A percentile compares a stretch with the other conserved stretches of the same genome.
Conservation (phyloP, 345 rosid species). For the Alliaria petiolata region DNA sequence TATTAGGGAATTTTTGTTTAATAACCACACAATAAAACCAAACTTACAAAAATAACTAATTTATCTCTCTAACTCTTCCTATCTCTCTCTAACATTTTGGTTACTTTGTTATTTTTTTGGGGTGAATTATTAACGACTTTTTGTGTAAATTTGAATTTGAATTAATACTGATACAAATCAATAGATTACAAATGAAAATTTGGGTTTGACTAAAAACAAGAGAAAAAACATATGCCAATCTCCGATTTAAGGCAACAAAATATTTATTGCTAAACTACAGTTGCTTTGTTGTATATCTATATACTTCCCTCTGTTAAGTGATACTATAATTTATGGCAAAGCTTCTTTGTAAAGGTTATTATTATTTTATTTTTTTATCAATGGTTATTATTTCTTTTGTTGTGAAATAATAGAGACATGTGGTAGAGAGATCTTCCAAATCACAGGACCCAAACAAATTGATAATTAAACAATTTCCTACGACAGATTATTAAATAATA, state of each 20-base stretch:
- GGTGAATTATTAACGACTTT: no score
- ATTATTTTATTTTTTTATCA: no score
- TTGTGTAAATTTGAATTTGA: no score
- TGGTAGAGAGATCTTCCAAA: slow-evolving; percentile 10
- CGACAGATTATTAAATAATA: not conserved
- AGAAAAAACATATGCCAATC: not conserved
- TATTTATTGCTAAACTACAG: not conserved
- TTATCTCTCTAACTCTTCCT: no score
- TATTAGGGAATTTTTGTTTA: no score
- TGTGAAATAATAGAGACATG: not conserved
- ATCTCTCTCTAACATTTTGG: no score
- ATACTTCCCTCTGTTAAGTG: not conserved
- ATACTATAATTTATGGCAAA: not conserved
- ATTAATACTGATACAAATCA: no score
- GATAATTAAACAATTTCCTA: not conserved
- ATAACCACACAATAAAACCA: no score
- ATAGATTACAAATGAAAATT: no score
- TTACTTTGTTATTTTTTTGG: no score
- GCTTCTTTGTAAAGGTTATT: not conserved
- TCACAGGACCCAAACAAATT: not conserved
- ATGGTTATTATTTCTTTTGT: no score
- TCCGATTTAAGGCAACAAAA: not conserved
- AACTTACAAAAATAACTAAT: no score
- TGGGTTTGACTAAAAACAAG: not conserved
- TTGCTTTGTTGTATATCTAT: not conserved